Evolutionary conservation across 768 basidiomycete genomes (phyloP), one percentile per base, ranked within the genome.

Genomic region (Podaxis sp.): DNA sequence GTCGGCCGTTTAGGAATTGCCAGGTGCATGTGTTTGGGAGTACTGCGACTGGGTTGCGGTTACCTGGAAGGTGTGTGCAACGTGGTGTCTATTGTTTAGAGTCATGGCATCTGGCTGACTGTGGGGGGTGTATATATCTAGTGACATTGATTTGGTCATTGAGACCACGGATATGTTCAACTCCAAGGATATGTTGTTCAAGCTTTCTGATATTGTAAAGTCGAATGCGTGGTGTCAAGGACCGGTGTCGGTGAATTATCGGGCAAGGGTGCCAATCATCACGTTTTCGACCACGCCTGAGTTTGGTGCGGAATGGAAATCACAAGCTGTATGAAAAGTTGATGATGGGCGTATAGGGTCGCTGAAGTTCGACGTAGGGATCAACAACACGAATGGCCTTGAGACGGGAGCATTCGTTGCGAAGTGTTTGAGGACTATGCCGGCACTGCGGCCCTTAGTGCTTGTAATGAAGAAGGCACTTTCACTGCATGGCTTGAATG

Each of bases 401-500:
- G 75, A 74, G 13, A 85, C 83, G 0, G 77, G 84, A 0, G 74
- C 76, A 1, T 72, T 85, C 38, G 80, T 91, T 25, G 82, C 83
- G 49, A 68, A 70, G 4, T 84, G 85, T 67, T 71, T 90, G 36
- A 68, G 76, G 52, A 72, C 76, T 33, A 76, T 87, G 70, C 87
- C 88, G 2, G 87, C 85, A 0, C 76, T 87, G 2, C 76, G 80
- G 24, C 82, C 84, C 9, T 76, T 93, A 49, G 77, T 89, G 4
- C 72, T 91, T 46, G 79, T 85, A 17, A 71, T 89, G 64, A 93
- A 91, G 70, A 77, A 79, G 0, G 87, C 89, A 66, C 76, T 91
- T 19, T 72, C 74, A 13, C 83, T 85, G 65, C 72, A 83, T 47
- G 74, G 76, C 7, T 80, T 91, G 71, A 87, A 89, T 69, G 84